Percentiles rank a stretch among this genome's conserved stretches.
These are phyloP conservation scores for Chalciporus piperatus DNA, from an alignment of 768 basidiomycete genomes.

Conservation along the genomic window DNA sequence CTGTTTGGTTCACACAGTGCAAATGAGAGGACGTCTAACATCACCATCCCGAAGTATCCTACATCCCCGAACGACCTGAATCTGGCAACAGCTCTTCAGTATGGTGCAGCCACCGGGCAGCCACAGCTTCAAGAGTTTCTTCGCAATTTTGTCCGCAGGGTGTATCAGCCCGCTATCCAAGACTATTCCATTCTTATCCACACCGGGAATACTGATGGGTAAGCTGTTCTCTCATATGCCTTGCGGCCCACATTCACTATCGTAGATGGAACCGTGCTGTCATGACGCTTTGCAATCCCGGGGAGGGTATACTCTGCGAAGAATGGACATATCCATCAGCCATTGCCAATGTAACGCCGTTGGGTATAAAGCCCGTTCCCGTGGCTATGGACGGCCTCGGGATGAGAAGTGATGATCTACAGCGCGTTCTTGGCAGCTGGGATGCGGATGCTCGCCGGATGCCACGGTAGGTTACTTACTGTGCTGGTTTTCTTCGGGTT, in stretches of 20 bases:
- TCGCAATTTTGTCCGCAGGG: conserved; percentile 19
- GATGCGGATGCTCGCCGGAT: conserved; percentile 54
- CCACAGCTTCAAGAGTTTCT: conserved; percentile 39
- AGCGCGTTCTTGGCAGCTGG: conserved; percentile 63
- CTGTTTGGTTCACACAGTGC: conserved; percentile 37
- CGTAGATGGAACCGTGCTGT: conserved; percentile 55
- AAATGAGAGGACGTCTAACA: conserved; percentile 44
- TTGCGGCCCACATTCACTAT: conserved; percentile 8
- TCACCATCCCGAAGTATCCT: conserved; percentile 64
- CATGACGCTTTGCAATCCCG: conserved; percentile 61
- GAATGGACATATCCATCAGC: conserved; percentile 81
- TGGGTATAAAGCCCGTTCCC: conserved; percentile 45
- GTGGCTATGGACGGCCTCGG: conserved; percentile 71
- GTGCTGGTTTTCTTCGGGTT: no score
- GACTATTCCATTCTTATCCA: conserved; percentile 58
- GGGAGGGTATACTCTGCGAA: conserved; percentile 53
- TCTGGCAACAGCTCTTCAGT: conserved; percentile 68
- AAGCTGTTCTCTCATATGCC: conserved; percentile 1
- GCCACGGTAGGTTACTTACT: conserved; percentile 43
- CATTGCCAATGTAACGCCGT: conserved; percentile 29
- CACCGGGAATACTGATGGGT: conserved; percentile 71
- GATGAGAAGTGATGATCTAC: conserved; percentile 60
- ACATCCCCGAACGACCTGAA: conserved; percentile 46
- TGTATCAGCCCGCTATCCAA: conserved; percentile 58
- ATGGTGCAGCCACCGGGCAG: conserved; percentile 34